Evolutionary conservation across 768 basidiomycete species (phyloP).

Genomic region (Podaxis mareebaensis): DNA sequence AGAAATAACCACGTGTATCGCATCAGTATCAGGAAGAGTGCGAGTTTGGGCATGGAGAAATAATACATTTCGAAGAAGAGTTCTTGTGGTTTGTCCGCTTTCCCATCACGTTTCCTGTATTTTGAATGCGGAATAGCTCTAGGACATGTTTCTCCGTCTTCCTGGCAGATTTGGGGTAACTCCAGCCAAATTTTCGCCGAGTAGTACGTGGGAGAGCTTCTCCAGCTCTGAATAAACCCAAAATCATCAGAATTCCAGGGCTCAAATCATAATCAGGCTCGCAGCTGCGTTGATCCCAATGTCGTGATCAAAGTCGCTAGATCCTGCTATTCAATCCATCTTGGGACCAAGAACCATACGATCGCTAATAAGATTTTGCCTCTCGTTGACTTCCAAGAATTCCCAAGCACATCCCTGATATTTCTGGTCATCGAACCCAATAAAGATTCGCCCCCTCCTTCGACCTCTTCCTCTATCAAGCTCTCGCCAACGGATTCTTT

Average conservation of each 20-base stretch:
- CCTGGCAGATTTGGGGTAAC: not conserved
- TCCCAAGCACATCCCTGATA: conserved; percentile 11
- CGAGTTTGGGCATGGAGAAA: not conserved
- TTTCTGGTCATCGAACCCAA: conserved; percentile 1
- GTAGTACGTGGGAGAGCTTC: conserved; percentile 3
- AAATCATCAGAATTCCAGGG: conserved; percentile 14
- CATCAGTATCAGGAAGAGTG: conserved; percentile 1
- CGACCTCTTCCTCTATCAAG: conserved; percentile 4
- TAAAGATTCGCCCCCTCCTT: conserved; percentile 3
- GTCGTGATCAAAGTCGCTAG: conserved; percentile 6
- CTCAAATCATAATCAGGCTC: conserved; percentile 4
- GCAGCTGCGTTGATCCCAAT: conserved; percentile 1
- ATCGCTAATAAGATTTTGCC: conserved; percentile 17
- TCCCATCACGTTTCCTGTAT: not conserved
- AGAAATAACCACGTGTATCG: conserved; percentile 13
- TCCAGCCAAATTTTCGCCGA: not conserved
- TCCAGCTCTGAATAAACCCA: conserved; percentile 7
- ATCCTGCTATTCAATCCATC: conserved; percentile 1
- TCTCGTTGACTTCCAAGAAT: not conserved
- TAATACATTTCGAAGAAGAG: not conserved
- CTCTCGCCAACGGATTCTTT: conserved; percentile 3
- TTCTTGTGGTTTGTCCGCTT: not conserved
- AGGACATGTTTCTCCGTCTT: not conserved
- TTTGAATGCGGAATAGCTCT: not conserved
- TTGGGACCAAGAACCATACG: conserved; percentile 3